Evolutionary conservation across 228 moss, liverwort and hornwort genomes (phyloP), one percentile per base, ranked within the genome.

Genomic region (Sphagnum magellanicum): DNA sequence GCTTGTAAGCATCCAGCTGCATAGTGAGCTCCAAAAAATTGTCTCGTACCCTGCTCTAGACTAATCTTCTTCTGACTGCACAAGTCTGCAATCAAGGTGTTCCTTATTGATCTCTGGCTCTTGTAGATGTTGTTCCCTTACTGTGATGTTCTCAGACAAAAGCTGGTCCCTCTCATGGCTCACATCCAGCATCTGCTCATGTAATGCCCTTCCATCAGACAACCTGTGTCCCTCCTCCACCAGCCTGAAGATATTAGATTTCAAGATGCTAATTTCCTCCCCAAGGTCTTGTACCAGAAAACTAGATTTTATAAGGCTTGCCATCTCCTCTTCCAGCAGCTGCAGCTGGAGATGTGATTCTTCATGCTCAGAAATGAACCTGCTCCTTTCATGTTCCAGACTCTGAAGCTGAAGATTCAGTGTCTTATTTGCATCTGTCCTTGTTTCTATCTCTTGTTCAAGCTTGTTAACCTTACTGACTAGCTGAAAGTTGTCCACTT

Each of bases 1-100:
- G 69, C 72, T 69, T 81, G 70, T 74, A 69, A 53, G 71, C 77
- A 76, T 81, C 81, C 68, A 81, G 55, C 71, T 81, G 77, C 51
- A 76, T 71, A 68, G 74, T 60, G 60, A 75, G 81, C 77, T 74
- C 74, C 61, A 72, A 63, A 59, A 52, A 72, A 66, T 81, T 77
- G 52, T 74, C 74, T 67, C 63, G 69, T 63, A 74, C 72, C 32
- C 32, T 32, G 32, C 32, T 32, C 32, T 3, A 32, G 32, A 32
- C 32, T 32, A 32, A 49, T 65, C 63, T 77, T 58, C 53, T 60
- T 81, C 74, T 53, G 74, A 74, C 48, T 74, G 49, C 74, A 62
- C 49, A 60, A 81, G 74, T 70, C 53, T 81, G 15, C 14, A 60
- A 16, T 5, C 60, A 60, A 60, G 60, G 60, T 60, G 60, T 16